phyloP scores from a whole-genome alignment of 495 filamentous ascomycete species.

The Xylaria telfairii region DNA sequence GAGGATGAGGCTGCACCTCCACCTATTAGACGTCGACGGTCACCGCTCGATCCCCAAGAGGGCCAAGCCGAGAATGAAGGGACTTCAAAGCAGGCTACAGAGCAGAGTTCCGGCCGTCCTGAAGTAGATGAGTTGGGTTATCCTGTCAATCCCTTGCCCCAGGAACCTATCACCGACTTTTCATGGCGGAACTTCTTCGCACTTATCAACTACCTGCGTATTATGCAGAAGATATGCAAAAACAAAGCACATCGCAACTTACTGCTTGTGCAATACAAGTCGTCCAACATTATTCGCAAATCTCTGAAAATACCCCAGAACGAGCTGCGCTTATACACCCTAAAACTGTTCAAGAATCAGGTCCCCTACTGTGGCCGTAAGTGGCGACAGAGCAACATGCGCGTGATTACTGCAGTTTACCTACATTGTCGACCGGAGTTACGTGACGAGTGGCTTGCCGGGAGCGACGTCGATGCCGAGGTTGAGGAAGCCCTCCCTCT shows the following conservation, averaged over 20 bases:
- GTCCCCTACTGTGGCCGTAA: slow-evolving; percentile 98
- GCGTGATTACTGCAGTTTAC: slow-evolving; percentile 96
- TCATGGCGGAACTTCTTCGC: slow-evolving; percentile 95
- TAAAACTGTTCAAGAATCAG: slow-evolving; percentile 98
- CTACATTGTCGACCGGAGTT: slow-evolving; percentile 91
- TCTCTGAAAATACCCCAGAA: slow-evolving; percentile 88
- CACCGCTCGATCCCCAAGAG: slow-evolving; percentile 45
- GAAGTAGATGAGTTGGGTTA: slow-evolving; percentile 91
- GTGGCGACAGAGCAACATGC: slow-evolving; percentile 98
- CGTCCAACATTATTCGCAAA: slow-evolving; percentile 85
- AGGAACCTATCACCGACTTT: slow-evolving; percentile 85
- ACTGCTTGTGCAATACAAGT: slow-evolving; percentile 93
- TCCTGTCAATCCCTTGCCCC: slow-evolving; percentile 66
- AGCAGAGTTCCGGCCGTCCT: slow-evolving; percentile 55
- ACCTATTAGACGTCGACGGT: slow-evolving; percentile 68
- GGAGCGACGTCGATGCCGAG: slow-evolving; percentile 87
- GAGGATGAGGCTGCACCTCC: slow-evolving; percentile 84
- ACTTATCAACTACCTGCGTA: slow-evolving; percentile 88
- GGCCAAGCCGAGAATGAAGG: slow-evolving; percentile 37
- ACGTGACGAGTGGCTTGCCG: slow-evolving; percentile 93
- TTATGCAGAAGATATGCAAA: slow-evolving; percentile 97
- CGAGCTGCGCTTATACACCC: slow-evolving; percentile 86
- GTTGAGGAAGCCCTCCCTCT: slow-evolving; percentile 90
- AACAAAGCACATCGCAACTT: slow-evolving; percentile 92
- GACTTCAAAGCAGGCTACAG: slow-evolving; percentile 36